Percentiles rank a stretch among this genome's conserved stretches.
Evolutionary conservation across 192 early-diverging fungal genomes (phyloP).

Genomic region (Coemansia sp.): DNA sequence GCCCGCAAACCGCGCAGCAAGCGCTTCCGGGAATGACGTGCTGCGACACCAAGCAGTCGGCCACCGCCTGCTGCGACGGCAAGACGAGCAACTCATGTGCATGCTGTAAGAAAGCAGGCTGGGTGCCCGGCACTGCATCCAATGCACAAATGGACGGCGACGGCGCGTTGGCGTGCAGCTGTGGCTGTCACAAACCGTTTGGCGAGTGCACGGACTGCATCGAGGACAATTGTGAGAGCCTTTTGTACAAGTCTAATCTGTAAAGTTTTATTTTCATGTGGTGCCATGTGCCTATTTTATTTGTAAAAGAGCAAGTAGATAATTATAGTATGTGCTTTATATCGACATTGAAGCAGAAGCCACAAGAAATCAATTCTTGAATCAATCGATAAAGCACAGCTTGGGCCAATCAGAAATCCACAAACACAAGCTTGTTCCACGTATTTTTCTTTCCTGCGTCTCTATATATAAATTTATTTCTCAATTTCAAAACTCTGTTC

Average conservation of each 20-base stretch:
- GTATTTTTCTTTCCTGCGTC: constrained; percentile 10
- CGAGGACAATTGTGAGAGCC: constrained; percentile 54
- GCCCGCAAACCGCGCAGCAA: constrained; percentile 20
- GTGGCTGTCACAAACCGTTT: constrained; percentile 59
- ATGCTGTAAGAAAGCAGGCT: constrained; percentile 20
- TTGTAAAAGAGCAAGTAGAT: no score
- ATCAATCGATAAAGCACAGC: no score
- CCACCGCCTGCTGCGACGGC: neutral
- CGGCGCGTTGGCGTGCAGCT: constrained; percentile 58
- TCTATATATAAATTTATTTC: constrained; percentile 10
- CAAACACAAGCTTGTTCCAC: neutral
- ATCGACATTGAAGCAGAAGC: no score
- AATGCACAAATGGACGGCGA: constrained; percentile 47
- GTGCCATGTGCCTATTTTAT: no score
- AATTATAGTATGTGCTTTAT: no score
- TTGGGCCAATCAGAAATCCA: no score
- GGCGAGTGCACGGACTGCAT: constrained; percentile 57
- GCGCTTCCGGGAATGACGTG: constrained; percentile 23
- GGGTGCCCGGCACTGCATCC: constrained; percentile 28
- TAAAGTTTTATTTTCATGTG: neutral
- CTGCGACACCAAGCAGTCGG: constrained; percentile 13
- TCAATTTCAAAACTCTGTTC: neutral
- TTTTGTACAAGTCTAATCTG: constrained; percentile 18
- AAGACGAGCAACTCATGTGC: constrained; percentile 14
- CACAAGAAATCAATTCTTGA: no score